Conservation (phyloP, 176 grass and related monocot genomes). For the Raddia guianensis region DNA sequence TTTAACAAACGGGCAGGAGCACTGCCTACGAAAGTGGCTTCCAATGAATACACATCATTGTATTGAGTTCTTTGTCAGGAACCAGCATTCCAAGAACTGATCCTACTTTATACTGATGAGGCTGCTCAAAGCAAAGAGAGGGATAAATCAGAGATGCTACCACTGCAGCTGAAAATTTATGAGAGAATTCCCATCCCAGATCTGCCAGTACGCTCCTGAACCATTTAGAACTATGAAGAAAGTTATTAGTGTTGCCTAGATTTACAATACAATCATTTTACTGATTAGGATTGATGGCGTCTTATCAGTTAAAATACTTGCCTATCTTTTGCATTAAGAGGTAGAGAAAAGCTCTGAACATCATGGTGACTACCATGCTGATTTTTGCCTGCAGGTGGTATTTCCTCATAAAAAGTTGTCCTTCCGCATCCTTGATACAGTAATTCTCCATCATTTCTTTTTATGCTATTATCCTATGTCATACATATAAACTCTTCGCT, state of each 20-base stretch:
- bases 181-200: constrained; percentile 93
- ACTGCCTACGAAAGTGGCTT: not conserved
- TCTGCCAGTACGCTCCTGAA: constrained; percentile 62
- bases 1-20: not conserved
- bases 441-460: constrained; percentile 46
- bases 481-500: not conserved
- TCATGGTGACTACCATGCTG: constrained; percentile 21
- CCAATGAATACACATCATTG: constrained; percentile 6
- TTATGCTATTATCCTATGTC: not conserved
- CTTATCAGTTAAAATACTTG: not conserved
- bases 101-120: constrained; percentile 84
- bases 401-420: constrained; percentile 97
- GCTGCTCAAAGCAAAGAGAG: constrained; percentile 55
- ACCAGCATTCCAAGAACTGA: constrained; percentile 92
- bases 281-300: not conserved
- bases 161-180: constrained; percentile 89
- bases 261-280: not conserved
- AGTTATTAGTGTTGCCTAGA: not conserved
- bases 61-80: constrained; percentile 56
- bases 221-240: not conserved
- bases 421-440: constrained; percentile 96
- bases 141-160: constrained; percentile 57
- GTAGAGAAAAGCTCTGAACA: not conserved
- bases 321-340: not conserved
- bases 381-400: constrained; percentile 69